Evolutionary conservation across 192 early-diverging fungal species (phyloP).

Genomic region (Coemansia reversa): DNA sequence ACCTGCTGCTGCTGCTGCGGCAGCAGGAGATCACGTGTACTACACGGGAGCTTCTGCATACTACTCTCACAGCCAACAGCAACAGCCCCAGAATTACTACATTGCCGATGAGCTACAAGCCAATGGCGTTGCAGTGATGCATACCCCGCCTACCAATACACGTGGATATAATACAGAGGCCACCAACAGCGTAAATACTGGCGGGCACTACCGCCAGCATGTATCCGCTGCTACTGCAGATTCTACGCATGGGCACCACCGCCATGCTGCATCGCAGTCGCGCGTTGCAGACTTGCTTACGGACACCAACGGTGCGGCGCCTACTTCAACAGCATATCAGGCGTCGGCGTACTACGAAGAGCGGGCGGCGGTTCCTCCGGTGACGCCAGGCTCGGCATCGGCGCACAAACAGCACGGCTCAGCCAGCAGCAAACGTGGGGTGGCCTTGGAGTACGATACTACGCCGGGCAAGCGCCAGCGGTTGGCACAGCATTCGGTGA

Average conservation of each 20-base stretch:
- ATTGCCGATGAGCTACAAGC: not conserved
- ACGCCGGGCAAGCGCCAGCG: slow-evolving; percentile 40
- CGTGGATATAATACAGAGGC: not conserved
- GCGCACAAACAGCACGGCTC: not conserved
- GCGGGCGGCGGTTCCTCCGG: not conserved
- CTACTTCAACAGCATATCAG: slow-evolving; percentile 6
- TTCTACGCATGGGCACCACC: slow-evolving; percentile 5
- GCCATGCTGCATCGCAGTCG: slow-evolving; percentile 21
- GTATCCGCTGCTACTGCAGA: not conserved
- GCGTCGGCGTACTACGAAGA: slow-evolving; percentile 17
- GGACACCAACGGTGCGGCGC: not conserved
- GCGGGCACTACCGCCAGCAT: not conserved
- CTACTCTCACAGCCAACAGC: not conserved
- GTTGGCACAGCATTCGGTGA: slow-evolving; percentile 24
- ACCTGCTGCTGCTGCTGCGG: not conserved
- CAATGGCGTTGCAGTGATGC: slow-evolving; percentile 2
- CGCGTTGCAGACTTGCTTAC: slow-evolving; percentile 17
- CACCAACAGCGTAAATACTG: too few species aligned
- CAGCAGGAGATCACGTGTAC: slow-evolving; percentile 4
- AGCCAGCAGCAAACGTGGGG: slow-evolving; percentile 13
- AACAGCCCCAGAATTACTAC: slow-evolving; percentile 8
- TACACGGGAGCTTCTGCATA: slow-evolving; percentile 3
- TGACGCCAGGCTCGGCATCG: not conserved
- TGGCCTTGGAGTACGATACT: slow-evolving; percentile 18
- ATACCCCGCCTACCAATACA: slow-evolving; percentile 1